These are phyloP conservation scores for Stagonosporopsis chrysanthemi DNA, from an alignment of 2,329 filamentous ascomycete genomes.

Conservation along the genomic window DNA sequence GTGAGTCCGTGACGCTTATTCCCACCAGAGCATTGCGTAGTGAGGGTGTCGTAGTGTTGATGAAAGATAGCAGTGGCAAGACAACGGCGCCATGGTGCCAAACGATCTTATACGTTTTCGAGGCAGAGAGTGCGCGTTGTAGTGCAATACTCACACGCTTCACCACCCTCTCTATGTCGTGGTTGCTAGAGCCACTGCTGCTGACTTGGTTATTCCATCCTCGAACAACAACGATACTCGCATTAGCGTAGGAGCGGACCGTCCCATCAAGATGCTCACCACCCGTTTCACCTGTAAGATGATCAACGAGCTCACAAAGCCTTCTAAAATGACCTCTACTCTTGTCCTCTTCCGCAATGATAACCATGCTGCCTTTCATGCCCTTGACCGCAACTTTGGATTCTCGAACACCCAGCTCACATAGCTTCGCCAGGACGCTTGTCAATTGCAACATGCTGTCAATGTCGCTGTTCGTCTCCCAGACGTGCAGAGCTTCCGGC, in stretches of 20 bases:
- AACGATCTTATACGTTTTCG: conserved; percentile 30
- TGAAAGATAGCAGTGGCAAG: conserved; percentile 38
- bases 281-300: conserved; percentile 32
- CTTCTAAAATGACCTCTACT: conserved; percentile 32
- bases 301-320: conserved; percentile 37
- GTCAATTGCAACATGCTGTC: conserved; percentile 43
- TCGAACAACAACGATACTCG: conserved; percentile 39
- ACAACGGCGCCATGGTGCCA: conserved; percentile 47
- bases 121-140: conserved; percentile 27
- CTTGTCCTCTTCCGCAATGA: conserved; percentile 35
- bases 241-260: conserved; percentile 34
- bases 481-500: conserved; percentile 38
- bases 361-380: conserved; percentile 36
- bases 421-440: conserved; percentile 41
- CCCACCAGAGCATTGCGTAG: conserved; percentile 32
- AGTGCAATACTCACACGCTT: conserved; percentile 37
- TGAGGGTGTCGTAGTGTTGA: conserved; percentile 35
- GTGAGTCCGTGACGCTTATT: conserved; percentile 36
- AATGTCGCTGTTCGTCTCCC: conserved; percentile 43
- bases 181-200: conserved; percentile 16
- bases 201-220: conserved; percentile 30
- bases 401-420: conserved; percentile 29
- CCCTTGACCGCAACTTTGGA: conserved; percentile 17
- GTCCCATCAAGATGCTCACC: conserved; percentile 37
- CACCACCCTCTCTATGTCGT: conserved; percentile 25